phyloP scores from a whole-genome alignment of 2,329 filamentous ascomycete genomes.

The Thermothelomyces thermophilus region DNA sequence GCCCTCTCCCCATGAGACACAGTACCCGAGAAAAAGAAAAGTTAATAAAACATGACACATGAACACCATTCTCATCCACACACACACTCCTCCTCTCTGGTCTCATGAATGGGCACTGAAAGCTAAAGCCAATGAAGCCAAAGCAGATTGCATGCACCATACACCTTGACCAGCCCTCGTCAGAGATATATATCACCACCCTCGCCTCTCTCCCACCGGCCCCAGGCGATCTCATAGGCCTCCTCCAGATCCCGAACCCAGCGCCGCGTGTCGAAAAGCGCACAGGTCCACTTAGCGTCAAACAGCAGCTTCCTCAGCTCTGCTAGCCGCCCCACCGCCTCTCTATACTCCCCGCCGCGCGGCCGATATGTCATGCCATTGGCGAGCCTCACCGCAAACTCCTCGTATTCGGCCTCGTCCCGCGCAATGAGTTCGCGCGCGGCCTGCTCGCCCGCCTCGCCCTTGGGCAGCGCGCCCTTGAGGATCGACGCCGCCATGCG shows the following conservation, averaged over 20 bases:
- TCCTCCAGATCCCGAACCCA: constrained; percentile 88
- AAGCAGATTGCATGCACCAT: no score
- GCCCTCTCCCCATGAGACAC: not conserved
- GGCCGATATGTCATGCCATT: constrained; percentile 53
- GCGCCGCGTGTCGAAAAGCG: constrained; percentile 81
- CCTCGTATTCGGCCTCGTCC: constrained; percentile 79
- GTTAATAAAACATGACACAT: no score
- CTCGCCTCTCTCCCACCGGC: constrained; percentile 74
- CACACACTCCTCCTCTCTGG: no score
- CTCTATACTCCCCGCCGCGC: constrained; percentile 33
- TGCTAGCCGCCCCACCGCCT: constrained; percentile 62
- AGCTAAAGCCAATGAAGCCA: no score
- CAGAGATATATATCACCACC: constrained; percentile 88
- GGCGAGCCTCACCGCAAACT: constrained; percentile 63
- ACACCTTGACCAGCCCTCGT: constrained; percentile 20
- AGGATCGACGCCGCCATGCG: constrained; percentile 96
- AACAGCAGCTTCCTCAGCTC: constrained; percentile 78
- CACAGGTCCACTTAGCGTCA: constrained; percentile 75
- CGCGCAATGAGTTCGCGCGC: constrained; percentile 69
- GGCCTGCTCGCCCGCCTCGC: constrained; percentile 57
- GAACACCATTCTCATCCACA: no score
- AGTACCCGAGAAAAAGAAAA: no score
- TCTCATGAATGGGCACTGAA: no score
- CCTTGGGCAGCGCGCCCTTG: constrained; percentile 75
- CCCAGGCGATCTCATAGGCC: constrained; percentile 85